Conservation (phyloP, 768 basidiomycete genomes). For the Collybia sp. region DNA sequence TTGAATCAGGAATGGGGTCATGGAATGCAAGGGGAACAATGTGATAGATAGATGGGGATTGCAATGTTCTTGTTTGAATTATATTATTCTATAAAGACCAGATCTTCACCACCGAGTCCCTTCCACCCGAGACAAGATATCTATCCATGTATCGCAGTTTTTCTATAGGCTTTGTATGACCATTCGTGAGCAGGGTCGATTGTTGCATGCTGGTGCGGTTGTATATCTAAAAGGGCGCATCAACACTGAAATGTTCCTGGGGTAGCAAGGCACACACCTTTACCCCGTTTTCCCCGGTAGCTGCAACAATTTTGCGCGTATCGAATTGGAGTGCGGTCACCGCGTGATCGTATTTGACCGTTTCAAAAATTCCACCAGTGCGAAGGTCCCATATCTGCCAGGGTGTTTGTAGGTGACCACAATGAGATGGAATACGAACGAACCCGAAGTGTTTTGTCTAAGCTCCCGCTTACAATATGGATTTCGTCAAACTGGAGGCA, state of each 20-base stretch:
- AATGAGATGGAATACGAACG: constrained; percentile 18
- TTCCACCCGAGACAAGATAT: constrained; percentile 87
- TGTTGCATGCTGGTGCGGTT: constrained; percentile 93
- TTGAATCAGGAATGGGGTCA: neutral
- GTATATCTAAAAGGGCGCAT: constrained; percentile 56
- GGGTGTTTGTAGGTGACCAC: constrained; percentile 4
- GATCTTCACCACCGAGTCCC: constrained; percentile 83
- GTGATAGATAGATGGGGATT: constrained; percentile 1
- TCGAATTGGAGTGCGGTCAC: constrained; percentile 95
- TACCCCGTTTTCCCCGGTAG: constrained; percentile 88
- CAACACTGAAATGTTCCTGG: neutral
- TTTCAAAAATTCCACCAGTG: constrained; percentile 83
- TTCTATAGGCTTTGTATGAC: constrained; percentile 89
- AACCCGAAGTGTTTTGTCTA: constrained; percentile 91
- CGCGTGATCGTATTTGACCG: constrained; percentile 84
- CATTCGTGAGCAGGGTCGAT: constrained; percentile 80
- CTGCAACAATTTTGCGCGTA: constrained; percentile 87
- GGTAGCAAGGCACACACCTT: constrained; percentile 49
- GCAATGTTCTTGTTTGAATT: neutral
- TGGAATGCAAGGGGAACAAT: constrained; percentile 5
- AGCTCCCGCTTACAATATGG: constrained; percentile 86
- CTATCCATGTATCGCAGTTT: constrained; percentile 93
- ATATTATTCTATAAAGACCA: constrained; percentile 72
- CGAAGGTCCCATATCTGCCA: constrained; percentile 93
- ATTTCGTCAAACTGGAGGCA: constrained; percentile 96